Conservation (phyloP, 2,329 filamentous ascomycete genomes). For the Alternaria brassicae region DNA sequence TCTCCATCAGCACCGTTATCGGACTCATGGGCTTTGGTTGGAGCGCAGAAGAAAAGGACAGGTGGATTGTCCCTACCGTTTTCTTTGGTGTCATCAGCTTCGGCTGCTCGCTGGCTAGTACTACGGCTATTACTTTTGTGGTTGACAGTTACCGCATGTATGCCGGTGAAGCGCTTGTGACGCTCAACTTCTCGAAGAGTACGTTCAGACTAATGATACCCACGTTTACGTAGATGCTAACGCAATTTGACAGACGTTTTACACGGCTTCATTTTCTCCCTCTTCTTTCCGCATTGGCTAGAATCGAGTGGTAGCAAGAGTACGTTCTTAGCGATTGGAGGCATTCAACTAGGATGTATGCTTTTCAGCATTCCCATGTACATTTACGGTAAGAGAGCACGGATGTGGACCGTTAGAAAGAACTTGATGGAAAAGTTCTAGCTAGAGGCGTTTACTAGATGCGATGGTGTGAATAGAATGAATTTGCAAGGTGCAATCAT, state of each 20-base stretch:
- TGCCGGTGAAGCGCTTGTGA: constrained; percentile 91
- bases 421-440: constrained; percentile 83
- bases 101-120: constrained; percentile 87
- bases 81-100: constrained; percentile 95
- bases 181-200: constrained; percentile 92
- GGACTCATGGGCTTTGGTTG: constrained; percentile 98
- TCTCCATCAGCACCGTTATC: constrained; percentile 77
- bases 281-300: constrained; percentile 77
- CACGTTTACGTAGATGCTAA: constrained; percentile 10
- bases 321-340: constrained; percentile 82
- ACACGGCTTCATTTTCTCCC: constrained; percentile 84
- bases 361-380: constrained; percentile 87
- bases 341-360: constrained; percentile 81
- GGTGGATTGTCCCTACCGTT: constrained; percentile 89
- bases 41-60: constrained; percentile 76
- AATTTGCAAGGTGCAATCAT: background rate
- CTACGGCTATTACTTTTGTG: constrained; percentile 91
- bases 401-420: constrained; percentile 92
- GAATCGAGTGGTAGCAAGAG: constrained; percentile 74
- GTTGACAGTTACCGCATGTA: constrained; percentile 94
- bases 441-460: constrained; percentile 33
- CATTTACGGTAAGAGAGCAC: constrained; percentile 85
- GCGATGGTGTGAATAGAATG: background rate
- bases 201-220: constrained; percentile 29
- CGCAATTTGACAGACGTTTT: constrained; percentile 66